Conservation (phyloP, 805 yeast species). For the Scheffersomyces spartinae region DNA sequence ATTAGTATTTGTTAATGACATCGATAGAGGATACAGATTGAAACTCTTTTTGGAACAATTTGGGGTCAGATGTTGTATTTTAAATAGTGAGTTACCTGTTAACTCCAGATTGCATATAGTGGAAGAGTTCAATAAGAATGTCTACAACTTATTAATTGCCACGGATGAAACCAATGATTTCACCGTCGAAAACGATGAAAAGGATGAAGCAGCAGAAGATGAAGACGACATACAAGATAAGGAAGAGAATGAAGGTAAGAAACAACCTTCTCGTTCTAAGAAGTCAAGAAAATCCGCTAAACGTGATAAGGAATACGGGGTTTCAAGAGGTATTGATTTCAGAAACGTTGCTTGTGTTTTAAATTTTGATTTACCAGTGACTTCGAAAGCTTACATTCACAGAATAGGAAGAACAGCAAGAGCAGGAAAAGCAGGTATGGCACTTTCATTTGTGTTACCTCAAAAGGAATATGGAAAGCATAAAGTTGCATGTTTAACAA, state of each 20-base stretch:
- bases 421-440: slow-evolving; percentile 92
- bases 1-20: slow-evolving; percentile 79
- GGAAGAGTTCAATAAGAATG: slow-evolving; percentile 86
- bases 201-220: slow-evolving; percentile 23
- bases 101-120: slow-evolving; percentile 92
- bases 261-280: slow-evolving; percentile 11
- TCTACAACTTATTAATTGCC: slow-evolving; percentile 80
- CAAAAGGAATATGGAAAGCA: slow-evolving; percentile 80
- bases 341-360: slow-evolving; percentile 92
- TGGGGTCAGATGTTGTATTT: slow-evolving; percentile 78
- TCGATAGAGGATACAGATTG: slow-evolving; percentile 90
- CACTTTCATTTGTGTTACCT: slow-evolving; percentile 85
- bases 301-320: slow-evolving; percentile 77
- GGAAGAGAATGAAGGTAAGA: slow-evolving; percentile 9
- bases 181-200: slow-evolving; percentile 38
- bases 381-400: slow-evolving; percentile 83
- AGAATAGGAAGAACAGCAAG: slow-evolving; percentile 96
- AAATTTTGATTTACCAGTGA: slow-evolving; percentile 86
- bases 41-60: slow-evolving; percentile 89
- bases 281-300: slow-evolving; percentile 16
- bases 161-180: slow-evolving; percentile 77
- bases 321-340: slow-evolving; percentile 94
- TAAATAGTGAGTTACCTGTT: slow-evolving; percentile 86
- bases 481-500: slow-evolving; percentile 58
- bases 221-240: slow-evolving; percentile 10